Evolutionary conservation across 345 rosid species (phyloP), one percentile per base, ranked within the genome.

Genomic region (Syzygium oleosum): DNA sequence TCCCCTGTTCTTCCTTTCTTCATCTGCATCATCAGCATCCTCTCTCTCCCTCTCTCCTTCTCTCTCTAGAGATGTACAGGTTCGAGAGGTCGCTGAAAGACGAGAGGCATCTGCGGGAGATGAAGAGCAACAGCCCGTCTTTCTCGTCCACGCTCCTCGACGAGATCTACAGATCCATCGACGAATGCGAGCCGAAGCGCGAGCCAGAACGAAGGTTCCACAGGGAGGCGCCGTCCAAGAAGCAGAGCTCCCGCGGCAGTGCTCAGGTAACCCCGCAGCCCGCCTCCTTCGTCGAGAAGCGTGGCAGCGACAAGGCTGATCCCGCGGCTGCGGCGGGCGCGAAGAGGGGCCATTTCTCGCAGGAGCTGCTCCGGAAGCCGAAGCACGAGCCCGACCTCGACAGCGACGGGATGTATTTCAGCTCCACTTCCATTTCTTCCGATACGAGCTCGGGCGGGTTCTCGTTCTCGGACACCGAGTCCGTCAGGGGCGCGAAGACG

Each of bases 121-220:
- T 29, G 31, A n/a, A 61, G 58, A 53, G 27, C 90, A 86, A 52
- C 92, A 87, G 83, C 95, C 98, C 98, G 61, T 95, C 99, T 86
- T 97, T 96, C 92, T 97, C 99, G 51, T 96, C 99, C 13, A 88
- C 92, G 43, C 95, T 97, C 61, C 99, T 97, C 80, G 99, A 97
- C 87, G 92, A 96, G 92, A 97, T 97, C 90, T 97, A 94, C 93
- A 94, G 96, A 78, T 94, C 98, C 53, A 93, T 94, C 59, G 96
- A 85, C 58, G 90, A 91, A 51, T 95, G 91, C 11, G 91, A 89
- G 59, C 56, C 87, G 0, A 91, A 89, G 43, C 85, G 77, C 8
- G 91, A 90, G 5, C 83, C 49, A 25, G 93, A 93, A 78, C 85
- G 89, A 88, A 88, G 83, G 58, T 91, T 91, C 51, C 92, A 89